These are phyloP conservation scores for Skeletonema costatum DNA, from an alignment of 108 stramenopile species.

Conservation along the genomic window DNA sequence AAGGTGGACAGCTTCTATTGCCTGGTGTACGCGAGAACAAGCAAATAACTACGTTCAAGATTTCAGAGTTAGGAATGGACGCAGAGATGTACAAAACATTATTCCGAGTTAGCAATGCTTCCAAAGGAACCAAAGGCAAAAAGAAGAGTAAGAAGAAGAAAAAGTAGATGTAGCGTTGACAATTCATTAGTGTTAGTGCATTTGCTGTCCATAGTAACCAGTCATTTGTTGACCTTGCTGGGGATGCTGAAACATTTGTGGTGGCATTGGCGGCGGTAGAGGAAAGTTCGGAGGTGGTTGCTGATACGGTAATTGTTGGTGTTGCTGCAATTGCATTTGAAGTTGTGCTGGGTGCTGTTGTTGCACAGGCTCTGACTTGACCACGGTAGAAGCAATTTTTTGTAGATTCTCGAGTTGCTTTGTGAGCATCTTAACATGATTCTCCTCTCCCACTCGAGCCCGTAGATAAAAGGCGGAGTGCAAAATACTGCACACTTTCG, in stretches of 20 bases:
- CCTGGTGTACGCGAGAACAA: slow-evolving; percentile 20
- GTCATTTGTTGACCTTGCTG: slow-evolving; percentile 20
- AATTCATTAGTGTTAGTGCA: neutral
- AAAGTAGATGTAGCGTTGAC: slow-evolving; percentile 10
- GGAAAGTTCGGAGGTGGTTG: slow-evolving; percentile 20
- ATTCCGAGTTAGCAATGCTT: slow-evolving; percentile 12
- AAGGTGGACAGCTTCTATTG: slow-evolving; percentile 28
- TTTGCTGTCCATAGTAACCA: slow-evolving; percentile 8
- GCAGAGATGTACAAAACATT: slow-evolving; percentile 21
- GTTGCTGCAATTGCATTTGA: slow-evolving; percentile 22
- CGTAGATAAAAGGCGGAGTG: slow-evolving; percentile 87
- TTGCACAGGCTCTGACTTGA: slow-evolving; percentile 20
- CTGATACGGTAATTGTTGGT: slow-evolving; percentile 25
- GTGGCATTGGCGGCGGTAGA: slow-evolving; percentile 9
- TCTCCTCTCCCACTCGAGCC: slow-evolving; percentile 65
- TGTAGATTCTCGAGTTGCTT: slow-evolving; percentile 66
- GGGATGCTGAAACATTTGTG: slow-evolving; percentile 17
- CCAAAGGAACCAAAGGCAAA: neutral
- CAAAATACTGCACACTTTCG: slow-evolving; percentile 78
- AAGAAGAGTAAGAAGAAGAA: slow-evolving; percentile 37
- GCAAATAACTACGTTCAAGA: slow-evolving; percentile 27
- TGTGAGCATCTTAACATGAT: slow-evolving; percentile 69
- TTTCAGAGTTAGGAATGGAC: slow-evolving; percentile 29
- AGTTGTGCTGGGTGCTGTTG: slow-evolving; percentile 7
- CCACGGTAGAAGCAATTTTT: slow-evolving; percentile 28